These are phyloP conservation scores for Mycosphaerella arachidis DNA, from an alignment of 2,329 filamentous ascomycete genomes.

Conservation along the genomic window DNA sequence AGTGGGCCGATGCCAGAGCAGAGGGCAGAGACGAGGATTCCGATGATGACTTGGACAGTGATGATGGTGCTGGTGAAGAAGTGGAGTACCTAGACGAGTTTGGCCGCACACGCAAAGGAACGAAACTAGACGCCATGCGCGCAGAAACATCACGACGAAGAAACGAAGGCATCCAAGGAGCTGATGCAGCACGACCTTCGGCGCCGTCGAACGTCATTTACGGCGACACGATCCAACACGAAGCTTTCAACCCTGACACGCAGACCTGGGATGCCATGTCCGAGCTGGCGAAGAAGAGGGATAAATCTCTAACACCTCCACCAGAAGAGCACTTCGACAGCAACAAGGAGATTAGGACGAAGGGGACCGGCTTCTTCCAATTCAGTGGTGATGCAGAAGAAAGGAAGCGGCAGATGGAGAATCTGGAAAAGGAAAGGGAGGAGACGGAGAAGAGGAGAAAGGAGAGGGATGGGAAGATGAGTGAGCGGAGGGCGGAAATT, in stretches of 20 bases:
- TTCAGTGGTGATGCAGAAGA: conserved; percentile 73
- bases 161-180: conserved; percentile 39
- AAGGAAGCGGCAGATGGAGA: conserved; percentile 69
- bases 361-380: conserved; percentile 86
- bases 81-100: conserved; percentile 91
- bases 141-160: conserved; percentile 37
- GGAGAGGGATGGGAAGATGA: conserved; percentile 49
- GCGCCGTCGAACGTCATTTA: conserved; percentile 71
- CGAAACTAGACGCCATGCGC: conserved; percentile 63
- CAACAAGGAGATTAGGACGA: conserved; percentile 73
- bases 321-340: conserved; percentile 82
- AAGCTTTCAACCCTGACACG: conserved; percentile 76
- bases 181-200: conserved; percentile 58
- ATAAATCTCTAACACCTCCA: conserved; percentile 75
- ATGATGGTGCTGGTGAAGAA: conserved; percentile 51
- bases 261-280: conserved; percentile 65
- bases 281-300: conserved; percentile 69
- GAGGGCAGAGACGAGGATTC: conserved; percentile 44
- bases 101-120: conserved; percentile 72
- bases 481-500: conserved; percentile 55
- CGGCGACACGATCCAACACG: conserved; percentile 77
- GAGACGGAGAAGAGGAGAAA: conserved; percentile 64
- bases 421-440: conserved; percentile 60
- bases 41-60: conserved; percentile 35
- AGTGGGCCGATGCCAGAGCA: conserved; percentile 68